Conservation (phyloP, 169 alveolate species). For the Blepharisma undulans region DNA sequence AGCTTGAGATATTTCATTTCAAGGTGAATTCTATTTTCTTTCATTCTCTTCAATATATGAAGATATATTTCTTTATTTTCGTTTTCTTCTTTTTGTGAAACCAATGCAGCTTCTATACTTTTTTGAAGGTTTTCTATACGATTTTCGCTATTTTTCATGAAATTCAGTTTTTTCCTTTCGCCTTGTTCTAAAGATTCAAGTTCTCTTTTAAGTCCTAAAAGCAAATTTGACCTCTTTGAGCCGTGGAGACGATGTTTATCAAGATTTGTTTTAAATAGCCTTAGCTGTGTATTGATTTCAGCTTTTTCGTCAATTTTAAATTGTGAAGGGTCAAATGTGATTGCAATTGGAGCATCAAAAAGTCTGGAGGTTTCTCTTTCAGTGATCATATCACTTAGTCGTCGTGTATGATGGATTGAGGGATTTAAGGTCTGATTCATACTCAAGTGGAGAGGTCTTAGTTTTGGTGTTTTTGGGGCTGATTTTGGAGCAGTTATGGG, state of each 20-base stretch:
- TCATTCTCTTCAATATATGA: constrained; percentile 72
- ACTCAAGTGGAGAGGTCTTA: neutral
- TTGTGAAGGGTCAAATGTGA: neutral
- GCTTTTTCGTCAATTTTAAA: neutral
- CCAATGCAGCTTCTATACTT: constrained; percentile 21
- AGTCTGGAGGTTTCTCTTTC: neutral
- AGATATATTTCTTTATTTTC: constrained; percentile 43
- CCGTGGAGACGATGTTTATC: neutral
- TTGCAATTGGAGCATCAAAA: neutral
- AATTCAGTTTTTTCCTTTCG: constrained; percentile 47
- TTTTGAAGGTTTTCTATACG: constrained; percentile 41
- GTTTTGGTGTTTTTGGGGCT: neutral
- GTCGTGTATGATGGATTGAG: neutral
- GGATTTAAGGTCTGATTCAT: neutral
- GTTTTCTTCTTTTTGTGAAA: constrained; percentile 47
- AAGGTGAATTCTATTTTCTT: constrained; percentile 57
- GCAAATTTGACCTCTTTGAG: neutral
- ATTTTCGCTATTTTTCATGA: constrained; percentile 36
- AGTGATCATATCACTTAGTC: neutral
- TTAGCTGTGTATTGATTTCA: neutral
- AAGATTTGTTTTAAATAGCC: neutral
- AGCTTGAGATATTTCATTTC: constrained; percentile 41
- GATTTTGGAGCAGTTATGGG: neutral
- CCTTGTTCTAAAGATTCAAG: constrained; percentile 47
- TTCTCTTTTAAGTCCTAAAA: constrained; percentile 33